Conservation (phyloP, 345 rosid species). For the Diplotaxis tenuifolia region DNA sequence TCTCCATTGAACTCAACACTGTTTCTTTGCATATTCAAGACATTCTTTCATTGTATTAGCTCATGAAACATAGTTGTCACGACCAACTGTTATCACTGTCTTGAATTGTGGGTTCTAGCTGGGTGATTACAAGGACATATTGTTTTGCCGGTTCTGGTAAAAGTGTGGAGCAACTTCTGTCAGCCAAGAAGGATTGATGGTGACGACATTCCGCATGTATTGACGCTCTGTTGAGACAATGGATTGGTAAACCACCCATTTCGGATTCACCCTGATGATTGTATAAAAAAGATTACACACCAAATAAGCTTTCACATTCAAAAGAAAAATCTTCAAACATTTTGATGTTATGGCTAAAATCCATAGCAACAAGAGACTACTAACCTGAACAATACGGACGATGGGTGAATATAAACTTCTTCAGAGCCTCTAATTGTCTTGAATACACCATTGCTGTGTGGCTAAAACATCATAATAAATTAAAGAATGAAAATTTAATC, state of each 20-base stretch:
- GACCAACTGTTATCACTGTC: not conserved
- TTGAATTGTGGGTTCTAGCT: not conserved
- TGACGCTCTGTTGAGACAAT: conserved; percentile 86
- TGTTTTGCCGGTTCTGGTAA: conserved; percentile 52
- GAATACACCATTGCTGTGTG: conserved; percentile 80
- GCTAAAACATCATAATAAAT: conserved; percentile 33
- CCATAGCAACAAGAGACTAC: conserved; percentile 25
- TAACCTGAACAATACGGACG: conserved; percentile 88
- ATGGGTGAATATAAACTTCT: conserved; percentile 90
- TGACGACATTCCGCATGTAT: conserved; percentile 76
- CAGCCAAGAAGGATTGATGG: conserved; percentile 81
- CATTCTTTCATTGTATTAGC: conserved; percentile 5
- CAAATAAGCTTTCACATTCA: conserved; percentile 5
- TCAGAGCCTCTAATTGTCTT: conserved; percentile 82
- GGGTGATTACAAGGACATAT: conserved; percentile 18
- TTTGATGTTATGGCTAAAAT: not conserved
- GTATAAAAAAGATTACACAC: not conserved
- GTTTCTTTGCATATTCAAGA: not conserved
- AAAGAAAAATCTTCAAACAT: not conserved
- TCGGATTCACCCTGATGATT: conserved; percentile 66
- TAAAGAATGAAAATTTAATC: not conserved
- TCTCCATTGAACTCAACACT: conserved; percentile 3
- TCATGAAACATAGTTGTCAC: conserved; percentile 3
- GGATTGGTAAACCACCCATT: conserved; percentile 82
- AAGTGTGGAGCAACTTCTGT: conserved; percentile 82